Base-by-base conservation (phyloP, 768 basidiomycete genomes). In the Russula compacta region DNA sequence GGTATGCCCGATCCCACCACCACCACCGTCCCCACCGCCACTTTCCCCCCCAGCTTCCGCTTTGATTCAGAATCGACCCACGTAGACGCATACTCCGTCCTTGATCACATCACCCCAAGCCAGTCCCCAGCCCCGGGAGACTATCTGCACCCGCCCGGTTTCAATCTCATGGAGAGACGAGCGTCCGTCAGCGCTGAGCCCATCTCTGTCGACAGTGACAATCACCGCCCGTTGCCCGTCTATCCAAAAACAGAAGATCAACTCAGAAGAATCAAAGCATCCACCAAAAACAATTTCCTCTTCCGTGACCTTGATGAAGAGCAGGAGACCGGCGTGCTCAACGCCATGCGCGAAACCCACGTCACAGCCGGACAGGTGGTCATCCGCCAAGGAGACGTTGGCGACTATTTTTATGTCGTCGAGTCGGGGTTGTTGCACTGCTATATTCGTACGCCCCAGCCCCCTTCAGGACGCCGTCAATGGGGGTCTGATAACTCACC, bases 301-400 rank as follows among this genome's bases (percentile, higher is more conserved):
- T 99, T 99, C 79, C 83, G 92, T 54, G 93, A 95, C 73, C 84
- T 99, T 14, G 95, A 98, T 67, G 92, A 97, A 68, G 95, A 98
- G 69, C 95, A 98, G 73, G 88, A 91, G 73, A 83, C 83, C 0
- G 93, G 94, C 48, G 95, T 95, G 19, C 77, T 98, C 24, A 89
- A 88, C 58, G 97, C 97, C 29, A 98, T 99, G 95, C 88, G 87
- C 72, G 97, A 99, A 75, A 80, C 84, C 49, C 77, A 74, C 6
- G 84, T 91, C 14, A 75, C 73, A 35, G 76, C 81, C 63, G 86
- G 87, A 64, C 86, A 94, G 66, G 86, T 95, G n/a, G 87, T 99
- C 63, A 98, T 99, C 67, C 83, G 89, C 53, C 97, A 99, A 73
- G 97, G 97, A 50, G 95, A 97, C 67, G 89, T 92, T 19, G 97